Conservation (phyloP, 73 alveolate genomes). For the Breviolum minutum region DNA sequence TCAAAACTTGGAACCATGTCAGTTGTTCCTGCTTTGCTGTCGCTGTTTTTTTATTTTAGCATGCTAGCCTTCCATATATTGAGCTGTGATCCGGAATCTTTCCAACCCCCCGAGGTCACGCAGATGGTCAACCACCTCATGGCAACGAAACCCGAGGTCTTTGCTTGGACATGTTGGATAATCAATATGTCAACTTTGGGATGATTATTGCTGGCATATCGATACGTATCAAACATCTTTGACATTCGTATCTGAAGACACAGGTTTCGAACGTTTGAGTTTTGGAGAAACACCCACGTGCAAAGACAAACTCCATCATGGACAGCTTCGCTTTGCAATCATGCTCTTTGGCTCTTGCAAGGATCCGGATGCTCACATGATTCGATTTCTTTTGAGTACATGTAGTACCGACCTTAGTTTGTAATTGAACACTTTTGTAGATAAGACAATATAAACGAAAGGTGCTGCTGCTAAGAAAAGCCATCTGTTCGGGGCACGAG, state of each 20-base stretch:
- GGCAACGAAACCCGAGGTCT: constrained; percentile 80
- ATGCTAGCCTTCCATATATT: too few relatives aligned
- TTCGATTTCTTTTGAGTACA: constrained; percentile 58
- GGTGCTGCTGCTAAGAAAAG: too few relatives aligned
- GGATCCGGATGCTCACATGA: constrained; percentile 92
- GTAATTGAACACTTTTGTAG: not conserved
- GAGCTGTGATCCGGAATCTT: too few relatives aligned
- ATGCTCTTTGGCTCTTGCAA: not conserved
- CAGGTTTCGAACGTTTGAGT: not conserved
- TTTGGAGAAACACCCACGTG: not conserved
- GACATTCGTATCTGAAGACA: not conserved
- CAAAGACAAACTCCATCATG: not conserved
- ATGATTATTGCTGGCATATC: not conserved
- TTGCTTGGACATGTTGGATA: not conserved
- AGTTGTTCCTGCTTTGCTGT: too few relatives aligned
- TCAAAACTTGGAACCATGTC: too few relatives aligned
- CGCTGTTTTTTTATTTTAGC: too few relatives aligned
- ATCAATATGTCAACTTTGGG: not conserved
- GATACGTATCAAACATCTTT: not conserved
- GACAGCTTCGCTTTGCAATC: not conserved
- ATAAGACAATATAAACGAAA: not conserved
- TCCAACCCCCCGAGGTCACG: constrained; percentile 26
- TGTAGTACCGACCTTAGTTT: not conserved
- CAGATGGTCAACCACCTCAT: constrained; percentile 87
- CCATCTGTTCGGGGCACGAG: not conserved